These are phyloP conservation scores for Boletus edulis DNA, from an alignment of 768 basidiomycete genomes.

Conservation along the genomic window DNA sequence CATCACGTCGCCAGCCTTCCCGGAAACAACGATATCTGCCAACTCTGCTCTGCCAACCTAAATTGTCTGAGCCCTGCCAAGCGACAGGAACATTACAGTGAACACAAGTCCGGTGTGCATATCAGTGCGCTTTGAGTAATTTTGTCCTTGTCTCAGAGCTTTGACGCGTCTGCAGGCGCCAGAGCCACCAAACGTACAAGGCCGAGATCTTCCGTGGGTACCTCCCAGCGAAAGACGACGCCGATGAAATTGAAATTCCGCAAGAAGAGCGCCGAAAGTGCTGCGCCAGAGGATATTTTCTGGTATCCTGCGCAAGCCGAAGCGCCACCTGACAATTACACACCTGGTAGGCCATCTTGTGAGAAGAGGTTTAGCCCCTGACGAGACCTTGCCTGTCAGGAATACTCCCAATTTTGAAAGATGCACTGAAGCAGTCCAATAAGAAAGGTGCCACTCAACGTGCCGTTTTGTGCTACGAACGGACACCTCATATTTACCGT, in stretches of 20 bases:
- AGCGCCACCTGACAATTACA: constrained; percentile 54
- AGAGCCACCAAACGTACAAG: constrained; percentile 11
- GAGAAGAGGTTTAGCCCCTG: constrained; percentile 11
- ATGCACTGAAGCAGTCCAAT: constrained; percentile 51
- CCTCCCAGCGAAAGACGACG: background rate
- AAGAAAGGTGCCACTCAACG: constrained; percentile 46
- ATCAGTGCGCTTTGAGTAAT: constrained; percentile 1
- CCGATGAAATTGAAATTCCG: constrained; percentile 6
- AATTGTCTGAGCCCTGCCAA: constrained; percentile 33
- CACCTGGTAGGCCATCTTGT: constrained; percentile 56
- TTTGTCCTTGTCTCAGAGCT: background rate
- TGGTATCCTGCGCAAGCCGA: constrained; percentile 54
- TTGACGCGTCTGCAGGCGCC: constrained; percentile 10
- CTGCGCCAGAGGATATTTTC: constrained; percentile 46
- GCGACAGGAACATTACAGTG: constrained; percentile 55
- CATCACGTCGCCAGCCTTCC: constrained; percentile 3
- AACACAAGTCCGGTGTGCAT: constrained; percentile 37
- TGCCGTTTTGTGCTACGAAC: constrained; percentile 64
- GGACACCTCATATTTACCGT: constrained; percentile 54
- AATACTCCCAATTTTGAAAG: constrained; percentile 61
- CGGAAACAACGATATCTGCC: constrained; percentile 39
- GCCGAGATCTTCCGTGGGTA: constrained; percentile 3
- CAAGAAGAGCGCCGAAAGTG: constrained; percentile 10
- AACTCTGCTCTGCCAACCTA: constrained; percentile 49
- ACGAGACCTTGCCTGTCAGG: constrained; percentile 37